These are phyloP conservation scores for Lasiodiplodia gonubiensis DNA, from an alignment of 2,329 filamentous ascomycete species.

Conservation along the genomic window DNA sequence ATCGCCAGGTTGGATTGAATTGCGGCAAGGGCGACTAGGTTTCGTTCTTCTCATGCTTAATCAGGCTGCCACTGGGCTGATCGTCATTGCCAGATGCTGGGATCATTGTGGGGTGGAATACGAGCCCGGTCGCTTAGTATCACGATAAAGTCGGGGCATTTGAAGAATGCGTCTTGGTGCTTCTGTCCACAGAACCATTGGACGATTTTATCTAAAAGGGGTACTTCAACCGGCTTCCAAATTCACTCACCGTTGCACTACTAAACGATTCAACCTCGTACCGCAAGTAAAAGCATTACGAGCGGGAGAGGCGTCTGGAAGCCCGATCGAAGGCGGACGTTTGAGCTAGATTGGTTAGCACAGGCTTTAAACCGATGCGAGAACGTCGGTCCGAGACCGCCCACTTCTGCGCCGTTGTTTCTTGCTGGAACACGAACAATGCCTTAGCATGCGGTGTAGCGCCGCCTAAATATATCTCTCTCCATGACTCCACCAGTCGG, in stretches of 20 bases:
- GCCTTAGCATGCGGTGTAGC: neutral
- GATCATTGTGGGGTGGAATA: constrained; percentile 5
- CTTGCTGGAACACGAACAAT: neutral
- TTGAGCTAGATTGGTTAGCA: constrained; percentile 7
- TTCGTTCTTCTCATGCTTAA: neutral
- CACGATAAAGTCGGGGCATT: neutral
- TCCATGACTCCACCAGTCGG: neutral
- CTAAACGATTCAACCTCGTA: neutral
- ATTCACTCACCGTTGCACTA: neutral
- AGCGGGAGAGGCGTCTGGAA: neutral
- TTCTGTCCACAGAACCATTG: too few species aligned
- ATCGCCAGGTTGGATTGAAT: neutral
- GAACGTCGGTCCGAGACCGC: constrained; percentile 3
- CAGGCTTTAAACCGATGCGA: neutral
- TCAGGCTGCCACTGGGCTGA: neutral
- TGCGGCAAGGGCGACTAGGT: neutral
- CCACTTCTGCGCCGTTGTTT: neutral
- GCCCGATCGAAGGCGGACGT: neutral
- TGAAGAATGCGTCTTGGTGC: neutral
- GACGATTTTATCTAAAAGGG: neutral
- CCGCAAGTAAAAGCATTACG: neutral
- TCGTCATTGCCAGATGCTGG: neutral
- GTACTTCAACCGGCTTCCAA: neutral
- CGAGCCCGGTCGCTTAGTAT: neutral
- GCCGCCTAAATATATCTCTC: constrained; percentile 3